Evolutionary conservation across 2,329 filamentous ascomycete species (phyloP).

Genomic region (Mycosphaerella sp.): DNA sequence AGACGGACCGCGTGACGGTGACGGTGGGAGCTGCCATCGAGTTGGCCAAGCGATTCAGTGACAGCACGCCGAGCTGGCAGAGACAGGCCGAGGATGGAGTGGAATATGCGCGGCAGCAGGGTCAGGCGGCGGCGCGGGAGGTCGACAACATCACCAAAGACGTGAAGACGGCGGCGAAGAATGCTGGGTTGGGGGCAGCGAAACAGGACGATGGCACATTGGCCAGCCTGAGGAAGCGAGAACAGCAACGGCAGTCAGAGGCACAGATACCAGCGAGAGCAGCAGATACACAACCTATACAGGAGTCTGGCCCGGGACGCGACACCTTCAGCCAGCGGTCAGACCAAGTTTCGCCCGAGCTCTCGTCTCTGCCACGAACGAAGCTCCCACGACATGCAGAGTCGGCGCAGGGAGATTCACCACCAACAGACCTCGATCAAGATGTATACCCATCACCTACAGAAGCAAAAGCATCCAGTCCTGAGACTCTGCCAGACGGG

Average conservation of each 20-base stretch:
- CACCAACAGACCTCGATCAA: constrained; percentile 44
- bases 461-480: background rate
- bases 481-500: constrained; percentile 44
- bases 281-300: constrained; percentile 39
- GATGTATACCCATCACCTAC: constrained; percentile 44
- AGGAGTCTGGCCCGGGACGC: constrained; percentile 35
- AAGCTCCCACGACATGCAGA: constrained; percentile 51
- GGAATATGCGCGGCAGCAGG: constrained; percentile 10
- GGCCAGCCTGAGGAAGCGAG: constrained; percentile 23
- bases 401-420: constrained; percentile 37
- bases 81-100: constrained; percentile 14
- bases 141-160: constrained; percentile 15
- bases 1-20: constrained; percentile 55
- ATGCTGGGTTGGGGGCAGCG: constrained; percentile 7
- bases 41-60: constrained; percentile 53
- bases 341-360: constrained; percentile 40
- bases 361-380: constrained; percentile 47
- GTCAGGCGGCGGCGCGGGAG: constrained; percentile 29
- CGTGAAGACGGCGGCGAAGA: constrained; percentile 5
- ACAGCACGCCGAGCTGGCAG: constrained; percentile 36
- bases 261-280: constrained; percentile 45
- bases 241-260: constrained; percentile 46
- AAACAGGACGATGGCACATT: constrained; percentile 34
- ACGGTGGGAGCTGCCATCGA: constrained; percentile 56
- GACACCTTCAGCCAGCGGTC: constrained; percentile 53